These are phyloP conservation scores for Jamesozyma spencerorum DNA, from an alignment of 805 yeast genomes.

Conservation along the genomic window DNA sequence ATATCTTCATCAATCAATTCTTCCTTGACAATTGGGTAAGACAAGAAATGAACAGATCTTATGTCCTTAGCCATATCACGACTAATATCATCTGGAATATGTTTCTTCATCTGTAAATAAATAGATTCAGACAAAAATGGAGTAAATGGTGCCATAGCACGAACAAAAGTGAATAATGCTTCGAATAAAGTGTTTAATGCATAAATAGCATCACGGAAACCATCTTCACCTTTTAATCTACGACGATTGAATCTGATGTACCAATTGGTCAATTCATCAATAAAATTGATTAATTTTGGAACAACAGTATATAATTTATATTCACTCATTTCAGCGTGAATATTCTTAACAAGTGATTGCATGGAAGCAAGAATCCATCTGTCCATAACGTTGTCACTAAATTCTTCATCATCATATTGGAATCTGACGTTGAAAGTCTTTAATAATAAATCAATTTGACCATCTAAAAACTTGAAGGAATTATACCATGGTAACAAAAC, in stretches of 20 bases:
- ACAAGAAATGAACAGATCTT: conserved; percentile 87
- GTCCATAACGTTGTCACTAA: conserved; percentile 88
- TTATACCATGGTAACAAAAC: conserved; percentile 98
- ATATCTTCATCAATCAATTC: conserved; percentile 74
- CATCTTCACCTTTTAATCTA: conserved; percentile 93
- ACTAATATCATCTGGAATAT: conserved; percentile 52
- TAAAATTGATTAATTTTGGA: conserved; percentile 77
- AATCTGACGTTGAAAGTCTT: conserved; percentile 66
- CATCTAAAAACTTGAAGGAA: conserved; percentile 92
- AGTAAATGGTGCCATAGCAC: conserved; percentile 99
- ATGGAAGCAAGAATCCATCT: conserved; percentile 94
- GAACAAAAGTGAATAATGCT: conserved; percentile 75
- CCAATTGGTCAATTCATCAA: conserved; percentile 96
- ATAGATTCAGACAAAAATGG: conserved; percentile 91
- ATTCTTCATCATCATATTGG: conserved; percentile 54
- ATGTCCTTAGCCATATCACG: conserved; percentile 43
- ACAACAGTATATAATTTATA: conserved; percentile 94
- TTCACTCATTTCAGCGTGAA: conserved; percentile 81
- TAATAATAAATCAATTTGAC: conserved; percentile 76
- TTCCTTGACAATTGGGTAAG: conserved; percentile 77
- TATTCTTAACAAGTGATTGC: conserved; percentile 79
- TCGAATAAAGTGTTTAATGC: conserved; percentile 89
- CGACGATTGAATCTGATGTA: conserved; percentile 96
- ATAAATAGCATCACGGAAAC: conserved; percentile 69
- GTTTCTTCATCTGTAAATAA: conserved; percentile 62